Evolutionary conservation across 2,329 filamentous ascomycete genomes (phyloP), one percentile per base, ranked within the genome.

Genomic region (Camillea tinctor): DNA sequence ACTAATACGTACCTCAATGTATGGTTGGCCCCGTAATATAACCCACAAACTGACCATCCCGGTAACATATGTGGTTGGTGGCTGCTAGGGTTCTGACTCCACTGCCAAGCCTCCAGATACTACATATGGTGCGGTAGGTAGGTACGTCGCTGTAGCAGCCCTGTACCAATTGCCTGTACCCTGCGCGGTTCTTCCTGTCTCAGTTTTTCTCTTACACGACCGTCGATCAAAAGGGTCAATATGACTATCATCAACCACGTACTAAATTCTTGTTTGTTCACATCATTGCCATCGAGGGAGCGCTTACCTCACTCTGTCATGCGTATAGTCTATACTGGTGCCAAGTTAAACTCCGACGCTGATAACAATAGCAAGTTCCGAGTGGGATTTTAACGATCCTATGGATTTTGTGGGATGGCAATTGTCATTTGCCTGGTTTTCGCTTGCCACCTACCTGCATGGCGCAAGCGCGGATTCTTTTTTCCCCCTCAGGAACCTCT

Each of bases 391-490:
- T 50, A 40, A 23, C 54, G 36, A 19, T 23, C 53, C 54, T 53
- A 49, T 56, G 26, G 26, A 56, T 49, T 50, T 40, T 55, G 23
- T 51, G 53, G 48, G 50, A 51, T 54, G 52, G 54, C 50, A 56
- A 63, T 57, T 61, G 59, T 59, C 59, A 63, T 61, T 56, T 58
- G 61, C 58, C 26, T 44, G 20, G 5, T 7, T 15, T 7, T 60
- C 15, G 58, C 58, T 50, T 54, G 60, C 58, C 58, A 63, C 55
- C 60, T 60, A 56, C 58, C 51, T 58, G 58, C 58, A 60, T 58
- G 54, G 54, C 30, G 48, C 52, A 55, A 23, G 7, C 57, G 11
- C 44, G 20, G 48, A 54, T 23, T 49, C n/a, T n/a, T n/a, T n/a
- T n/a, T n/a, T 58, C 44, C 55, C 59, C 59, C 55, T 55, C 51